Base-by-base conservation (phyloP, 176 grass and related monocot genomes). In the Oryza brachyantha region DNA sequence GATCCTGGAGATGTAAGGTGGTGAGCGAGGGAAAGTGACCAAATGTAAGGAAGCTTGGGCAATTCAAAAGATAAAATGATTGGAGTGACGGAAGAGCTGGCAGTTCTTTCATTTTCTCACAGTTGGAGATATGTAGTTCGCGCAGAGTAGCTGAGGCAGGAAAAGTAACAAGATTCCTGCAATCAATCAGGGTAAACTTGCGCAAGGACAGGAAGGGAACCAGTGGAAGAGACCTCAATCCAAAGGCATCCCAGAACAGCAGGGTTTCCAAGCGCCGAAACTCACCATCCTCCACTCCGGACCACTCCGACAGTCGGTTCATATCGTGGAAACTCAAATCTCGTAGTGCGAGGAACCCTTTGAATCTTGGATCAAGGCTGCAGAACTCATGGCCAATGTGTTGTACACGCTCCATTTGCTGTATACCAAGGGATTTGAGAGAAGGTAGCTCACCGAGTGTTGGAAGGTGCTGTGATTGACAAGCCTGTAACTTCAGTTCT, bases 361-460 rank as follows among this genome's bases (percentile, higher is more conserved):
- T 79, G 45, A 25, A 24, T 8, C 45, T 67, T 37, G 43, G 43
- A 38, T 66, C 46, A 8, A 66, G 29, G 43, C 62, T 79, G 62
- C 76, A 79, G 52, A 79, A 67, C 46, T 67, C 62, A 13, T 32
- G 43, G 1, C 43, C 76, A 38, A 79, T 67, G 8, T 40, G 25
- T 9, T 75, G 0, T 0, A 61, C 73, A 19, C 29, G 5, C 13
- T 67, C 13, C 7, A 79, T 67, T 26, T 45, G 25, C 2, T 13
- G 16, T 13, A 79, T 79, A 32, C 55, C 21, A 37, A 79, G 63
- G 5, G 32, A 26, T 32, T 66, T 52, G 29, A 79, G 65, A 63
- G 62, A 5, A 25, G 64, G 31, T 48, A 79, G 48, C 13, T 79
- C 63, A 79, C 76, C 76, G 7, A 79, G 43, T 10, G 63, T 46